A percentile compares a stretch with the other conserved stretches of the same genome.
These are phyloP conservation scores for Farysia itapuensis DNA, from an alignment of 1,284 basidiomycete species.

Conservation along the genomic window DNA sequence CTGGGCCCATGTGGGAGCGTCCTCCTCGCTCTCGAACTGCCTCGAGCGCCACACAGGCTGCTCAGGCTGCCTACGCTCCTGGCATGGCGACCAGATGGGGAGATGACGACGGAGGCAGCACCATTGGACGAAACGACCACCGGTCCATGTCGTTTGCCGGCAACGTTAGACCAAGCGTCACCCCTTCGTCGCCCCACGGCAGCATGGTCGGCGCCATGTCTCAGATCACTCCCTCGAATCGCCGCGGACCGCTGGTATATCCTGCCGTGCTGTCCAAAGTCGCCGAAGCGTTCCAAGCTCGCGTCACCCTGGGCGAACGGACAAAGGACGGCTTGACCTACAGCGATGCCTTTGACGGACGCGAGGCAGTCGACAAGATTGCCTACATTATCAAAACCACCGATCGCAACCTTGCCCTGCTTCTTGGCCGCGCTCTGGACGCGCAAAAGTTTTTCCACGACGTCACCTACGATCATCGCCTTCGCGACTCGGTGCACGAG, in stretches of 20 bases:
- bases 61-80: slow-evolving; percentile 40
- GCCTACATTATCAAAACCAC: slow-evolving; percentile 97
- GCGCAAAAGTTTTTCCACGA: slow-evolving; percentile 99
- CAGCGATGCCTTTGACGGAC: slow-evolving; percentile 92
- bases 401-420: slow-evolving; percentile 89
- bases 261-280: slow-evolving; percentile 92
- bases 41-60: slow-evolving; percentile 44
- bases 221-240: slow-evolving; percentile 4
- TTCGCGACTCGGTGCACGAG: slow-evolving; percentile 85
- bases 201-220: slow-evolving; percentile 17
- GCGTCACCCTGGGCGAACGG: slow-evolving; percentile 75
- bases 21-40: slow-evolving; percentile 40
- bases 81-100: slow-evolving; percentile 12
- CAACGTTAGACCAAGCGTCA: slow-evolving; percentile 15
- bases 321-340: slow-evolving; percentile 94
- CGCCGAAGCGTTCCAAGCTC: slow-evolving; percentile 85
- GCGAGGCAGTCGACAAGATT: slow-evolving; percentile 93
- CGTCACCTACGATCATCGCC: slow-evolving; percentile 94
- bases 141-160: slow-evolving; percentile 35
- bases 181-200: slow-evolving; percentile 24
- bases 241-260: slow-evolving; percentile 69
- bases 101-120: slow-evolving; percentile 16
- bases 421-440: slow-evolving; percentile 91
- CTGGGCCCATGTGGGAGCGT: slow-evolving; percentile 21
- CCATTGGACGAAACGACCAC: slow-evolving; percentile 25